Conservation (phyloP, 2,329 filamentous ascomycete genomes). For the Sordariomycetes sp. region DNA sequence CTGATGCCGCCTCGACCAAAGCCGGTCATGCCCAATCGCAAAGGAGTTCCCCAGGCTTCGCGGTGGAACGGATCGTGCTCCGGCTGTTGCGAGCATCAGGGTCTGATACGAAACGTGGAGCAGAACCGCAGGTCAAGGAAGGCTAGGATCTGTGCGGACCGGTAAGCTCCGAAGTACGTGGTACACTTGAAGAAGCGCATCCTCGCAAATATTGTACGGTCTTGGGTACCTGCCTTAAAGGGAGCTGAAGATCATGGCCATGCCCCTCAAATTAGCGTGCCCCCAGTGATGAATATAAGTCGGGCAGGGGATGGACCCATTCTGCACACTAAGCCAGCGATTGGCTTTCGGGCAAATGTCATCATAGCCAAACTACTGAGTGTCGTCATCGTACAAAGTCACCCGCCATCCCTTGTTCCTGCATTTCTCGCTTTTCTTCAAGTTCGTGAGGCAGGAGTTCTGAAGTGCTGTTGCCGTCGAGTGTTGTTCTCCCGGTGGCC, state of each 20-base stretch:
- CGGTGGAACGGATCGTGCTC: background rate
- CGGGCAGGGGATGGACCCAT: background rate
- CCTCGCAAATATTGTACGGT: background rate
- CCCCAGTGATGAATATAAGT: background rate
- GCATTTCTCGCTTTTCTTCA: background rate
- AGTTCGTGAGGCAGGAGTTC: background rate
- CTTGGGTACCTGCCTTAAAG: background rate
- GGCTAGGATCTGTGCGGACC: background rate
- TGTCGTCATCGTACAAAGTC: background rate
- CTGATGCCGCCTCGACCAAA: background rate
- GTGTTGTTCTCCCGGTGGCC: background rate
- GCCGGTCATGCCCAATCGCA: background rate
- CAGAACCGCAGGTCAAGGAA: background rate
- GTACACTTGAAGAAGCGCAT: background rate
- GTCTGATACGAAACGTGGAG: background rate
- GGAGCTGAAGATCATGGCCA: background rate
- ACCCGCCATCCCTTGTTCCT: background rate
- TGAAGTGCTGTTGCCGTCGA: background rate
- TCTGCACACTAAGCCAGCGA: background rate
- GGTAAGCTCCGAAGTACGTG: background rate
- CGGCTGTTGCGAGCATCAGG: background rate
- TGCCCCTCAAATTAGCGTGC: background rate
- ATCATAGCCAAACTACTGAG: background rate
- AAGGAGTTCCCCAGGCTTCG: background rate
- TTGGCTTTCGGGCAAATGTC: background rate